A percentile compares a stretch with the other conserved stretches of the same genome.
Evolutionary conservation across 179 eudicot species (phyloP).

Genomic region (Sideroxylon spinosum): DNA sequence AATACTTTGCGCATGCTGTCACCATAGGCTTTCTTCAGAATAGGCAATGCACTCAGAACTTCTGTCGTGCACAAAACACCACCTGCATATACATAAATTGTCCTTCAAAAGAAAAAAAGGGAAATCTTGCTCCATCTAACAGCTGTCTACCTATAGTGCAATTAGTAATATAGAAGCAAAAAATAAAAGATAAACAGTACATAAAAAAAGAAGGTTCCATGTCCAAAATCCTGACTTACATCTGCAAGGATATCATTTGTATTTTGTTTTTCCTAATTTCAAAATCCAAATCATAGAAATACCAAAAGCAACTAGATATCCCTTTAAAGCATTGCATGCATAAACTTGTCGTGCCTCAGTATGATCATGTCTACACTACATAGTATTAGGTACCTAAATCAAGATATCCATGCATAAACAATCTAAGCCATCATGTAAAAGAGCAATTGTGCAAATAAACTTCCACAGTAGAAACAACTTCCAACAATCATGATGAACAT

Average conservation of each 20-base stretch:
- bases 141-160: not conserved
- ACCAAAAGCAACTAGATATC: not conserved
- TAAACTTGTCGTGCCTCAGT: not conserved
- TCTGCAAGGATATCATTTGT: not conserved
- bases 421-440: not conserved
- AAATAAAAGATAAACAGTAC: not conserved
- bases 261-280: not conserved
- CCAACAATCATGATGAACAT: not conserved
- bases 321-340: not conserved
- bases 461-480: not conserved
- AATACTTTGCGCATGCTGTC: constrained; percentile 78
- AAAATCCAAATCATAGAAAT: not conserved
- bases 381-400: constrained; percentile 1
- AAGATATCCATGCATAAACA: not conserved
- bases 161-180: not conserved
- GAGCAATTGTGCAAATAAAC: not conserved
- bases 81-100: constrained; percentile 35
- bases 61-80: constrained; percentile 74
- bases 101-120: not conserved
- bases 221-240: not conserved
- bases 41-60: constrained; percentile 61
- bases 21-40: constrained; percentile 77
- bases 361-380: not conserved
- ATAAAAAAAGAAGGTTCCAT: not conserved
- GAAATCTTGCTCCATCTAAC: not conserved